These are phyloP conservation scores for Ophiorrhiza pumila DNA, from an alignment of 257 asterid species.

Conservation along the genomic window DNA sequence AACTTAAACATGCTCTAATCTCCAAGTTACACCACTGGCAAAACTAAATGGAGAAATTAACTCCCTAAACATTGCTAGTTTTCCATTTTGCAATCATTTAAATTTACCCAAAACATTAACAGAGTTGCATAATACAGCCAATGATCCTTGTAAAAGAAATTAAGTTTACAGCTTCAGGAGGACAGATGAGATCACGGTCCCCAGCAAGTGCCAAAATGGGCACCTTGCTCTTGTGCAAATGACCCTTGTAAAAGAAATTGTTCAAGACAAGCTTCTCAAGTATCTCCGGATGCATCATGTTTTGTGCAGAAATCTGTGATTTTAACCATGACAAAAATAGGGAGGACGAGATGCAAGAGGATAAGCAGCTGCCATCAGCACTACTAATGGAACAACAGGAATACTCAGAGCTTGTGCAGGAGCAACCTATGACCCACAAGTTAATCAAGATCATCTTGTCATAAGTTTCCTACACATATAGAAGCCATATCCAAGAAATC, in stretches of 20 bases:
- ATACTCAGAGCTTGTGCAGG: conserved; percentile 21
- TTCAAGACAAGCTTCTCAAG: conserved; percentile 25
- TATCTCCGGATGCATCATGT: conserved; percentile 23
- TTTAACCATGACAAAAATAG: conserved; percentile 22
- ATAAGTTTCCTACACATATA: not conserved
- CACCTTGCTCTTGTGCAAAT: conserved; percentile 20
- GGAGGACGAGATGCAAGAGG: conserved; percentile 29
- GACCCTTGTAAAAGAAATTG: conserved; percentile 19
- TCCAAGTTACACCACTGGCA: too few species aligned
- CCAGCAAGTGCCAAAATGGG: conserved; percentile 27
- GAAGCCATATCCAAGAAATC: not conserved
- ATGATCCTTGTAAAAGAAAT: too few species aligned
- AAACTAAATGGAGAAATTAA: too few species aligned
- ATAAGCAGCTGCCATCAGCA: conserved; percentile 20
- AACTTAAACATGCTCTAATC: too few species aligned
- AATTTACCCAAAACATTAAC: too few species aligned
- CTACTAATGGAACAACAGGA: conserved; percentile 22
- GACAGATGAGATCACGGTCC: conserved; percentile 23
- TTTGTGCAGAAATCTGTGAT: conserved; percentile 22
- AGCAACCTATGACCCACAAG: conserved; percentile 13
- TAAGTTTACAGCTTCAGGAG: conserved; percentile 26
- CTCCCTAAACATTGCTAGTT: not conserved
- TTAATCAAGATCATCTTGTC: not conserved
- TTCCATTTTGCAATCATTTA: not conserved
- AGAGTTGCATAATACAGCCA: too few species aligned